phyloP scores from a whole-genome alignment of 768 basidiomycete genomes.

The Trichaptum fuscoviolaceum region DNA sequence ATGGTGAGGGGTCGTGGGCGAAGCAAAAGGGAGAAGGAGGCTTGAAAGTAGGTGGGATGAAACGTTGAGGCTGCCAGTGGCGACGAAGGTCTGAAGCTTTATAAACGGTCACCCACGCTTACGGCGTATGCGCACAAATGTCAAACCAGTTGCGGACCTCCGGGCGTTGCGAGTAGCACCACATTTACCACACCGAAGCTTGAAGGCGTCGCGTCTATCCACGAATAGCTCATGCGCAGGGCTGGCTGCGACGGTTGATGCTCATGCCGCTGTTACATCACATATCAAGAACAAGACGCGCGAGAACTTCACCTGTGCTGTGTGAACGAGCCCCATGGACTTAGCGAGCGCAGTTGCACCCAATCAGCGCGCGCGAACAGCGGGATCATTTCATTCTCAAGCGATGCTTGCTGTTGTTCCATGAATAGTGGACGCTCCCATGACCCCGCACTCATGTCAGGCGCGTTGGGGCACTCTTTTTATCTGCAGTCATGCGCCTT shows the following conservation, averaged over 20 bases:
- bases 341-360: background rate
- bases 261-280: background rate
- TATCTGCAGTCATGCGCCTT: background rate
- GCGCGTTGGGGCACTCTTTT: background rate
- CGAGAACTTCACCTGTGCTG: background rate
- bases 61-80: background rate
- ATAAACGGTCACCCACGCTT: background rate
- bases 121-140: background rate
- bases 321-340: background rate
- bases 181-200: background rate
- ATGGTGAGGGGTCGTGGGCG: slow-evolving; percentile 1
- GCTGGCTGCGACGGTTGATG: background rate
- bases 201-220: background rate
- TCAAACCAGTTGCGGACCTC: background rate
- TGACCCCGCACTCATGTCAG: background rate
- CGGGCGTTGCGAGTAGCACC: slow-evolving; percentile 1
- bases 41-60: background rate
- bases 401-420: background rate
- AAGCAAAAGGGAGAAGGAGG: background rate
- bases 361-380: background rate
- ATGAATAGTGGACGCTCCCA: background rate
- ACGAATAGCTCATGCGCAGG: background rate
- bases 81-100: background rate
- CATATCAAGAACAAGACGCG: background rate
- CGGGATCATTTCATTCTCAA: slow-evolving; percentile 1